Base-by-base conservation (phyloP, 1,284 basidiomycete species). In the Microbotryum violaceum region DNA sequence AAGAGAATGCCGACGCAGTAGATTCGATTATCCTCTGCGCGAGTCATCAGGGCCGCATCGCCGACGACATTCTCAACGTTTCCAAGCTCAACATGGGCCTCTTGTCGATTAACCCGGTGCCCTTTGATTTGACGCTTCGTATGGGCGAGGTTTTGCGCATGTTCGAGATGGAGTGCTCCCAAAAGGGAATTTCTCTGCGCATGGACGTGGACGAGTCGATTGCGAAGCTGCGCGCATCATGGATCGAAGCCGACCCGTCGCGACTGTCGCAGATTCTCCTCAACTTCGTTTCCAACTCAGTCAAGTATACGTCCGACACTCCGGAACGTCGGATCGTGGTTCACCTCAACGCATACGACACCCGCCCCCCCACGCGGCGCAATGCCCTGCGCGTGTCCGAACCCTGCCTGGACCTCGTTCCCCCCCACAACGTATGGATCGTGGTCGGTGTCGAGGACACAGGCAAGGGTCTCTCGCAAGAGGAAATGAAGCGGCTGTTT, bases 21-120 rank as follows among this genome's bases (percentile, higher is more conserved):
- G 71, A 71, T 31, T 70, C 70, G 1, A 73, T 73, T 29, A 57
- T 72, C 12, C 52, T 73, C 1, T 73, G 71, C 49, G 68, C 71
- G 6, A 54, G 61, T 4, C 71, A 71, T 53, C 71, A 72, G 54
- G 63, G 61, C 23, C 64, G 66, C 7, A 71, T 70, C 47, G 66
- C 66, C 29, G 66, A 70, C 27, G 70, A 71, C 57, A 70, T 71
- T 6, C 58, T 71, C n/a, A 62, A 67, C 54, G 64, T 71, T 5
- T 63, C 59, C 50, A 71, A 71, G 50, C 61, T 71, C 54, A 63
- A 67, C 56, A 65, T 70, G 54, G 69, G 70, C 10, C 59, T 68
- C 12, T 54, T 68, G 10, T 65, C 51, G 51, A 63, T 62, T 56
- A 66, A 58, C 45, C 58, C 47, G 3, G 50, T 56, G 1, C 54